Conservation (phyloP, 2,329 filamentous ascomycete species). For the Alternaria brassicicola region DNA sequence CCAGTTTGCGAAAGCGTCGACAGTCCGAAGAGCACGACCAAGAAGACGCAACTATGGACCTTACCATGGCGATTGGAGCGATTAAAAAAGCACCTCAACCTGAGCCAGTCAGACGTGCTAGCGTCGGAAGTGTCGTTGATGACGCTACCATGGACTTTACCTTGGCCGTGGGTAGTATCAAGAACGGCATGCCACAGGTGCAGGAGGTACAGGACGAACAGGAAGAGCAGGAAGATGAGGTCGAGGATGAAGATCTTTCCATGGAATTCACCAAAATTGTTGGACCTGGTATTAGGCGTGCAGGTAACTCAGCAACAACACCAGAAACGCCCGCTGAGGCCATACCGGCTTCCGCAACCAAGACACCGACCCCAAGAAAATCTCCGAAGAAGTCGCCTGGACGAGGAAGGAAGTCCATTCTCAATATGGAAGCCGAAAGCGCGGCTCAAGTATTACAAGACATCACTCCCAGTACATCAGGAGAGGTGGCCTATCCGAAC, state of each 20-base stretch:
- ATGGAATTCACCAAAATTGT: conserved; percentile 60
- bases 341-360: conserved; percentile 13
- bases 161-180: conserved; percentile 47
- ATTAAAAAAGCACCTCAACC: conserved; percentile 34
- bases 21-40: conserved; percentile 45
- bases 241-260: conserved; percentile 53
- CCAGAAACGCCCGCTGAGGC: conserved; percentile 27
- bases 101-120: conserved; percentile 29
- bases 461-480: conserved; percentile 34
- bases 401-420: conserved; percentile 15
- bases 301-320: conserved; percentile 19
- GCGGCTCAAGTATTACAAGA: conserved; percentile 22
- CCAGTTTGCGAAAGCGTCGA: conserved; percentile 49
- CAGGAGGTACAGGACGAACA: conserved; percentile 1
- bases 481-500: conserved; percentile 30
- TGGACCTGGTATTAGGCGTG: conserved; percentile 50
- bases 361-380: conserved; percentile 31
- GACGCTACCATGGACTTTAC: conserved; percentile 52
- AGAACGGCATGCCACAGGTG: conserved; percentile 17
- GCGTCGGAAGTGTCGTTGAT: conserved; percentile 34
- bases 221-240: conserved; percentile 11
- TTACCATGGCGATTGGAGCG: conserved; percentile 47
- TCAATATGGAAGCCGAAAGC: conserved; percentile 8
- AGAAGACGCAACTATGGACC: conserved; percentile 51
- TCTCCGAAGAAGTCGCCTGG: conserved; percentile 35